Evolutionary conservation across 495 filamentous ascomycete genomes (phyloP).

Genomic region (Daldinia bambusicola): DNA sequence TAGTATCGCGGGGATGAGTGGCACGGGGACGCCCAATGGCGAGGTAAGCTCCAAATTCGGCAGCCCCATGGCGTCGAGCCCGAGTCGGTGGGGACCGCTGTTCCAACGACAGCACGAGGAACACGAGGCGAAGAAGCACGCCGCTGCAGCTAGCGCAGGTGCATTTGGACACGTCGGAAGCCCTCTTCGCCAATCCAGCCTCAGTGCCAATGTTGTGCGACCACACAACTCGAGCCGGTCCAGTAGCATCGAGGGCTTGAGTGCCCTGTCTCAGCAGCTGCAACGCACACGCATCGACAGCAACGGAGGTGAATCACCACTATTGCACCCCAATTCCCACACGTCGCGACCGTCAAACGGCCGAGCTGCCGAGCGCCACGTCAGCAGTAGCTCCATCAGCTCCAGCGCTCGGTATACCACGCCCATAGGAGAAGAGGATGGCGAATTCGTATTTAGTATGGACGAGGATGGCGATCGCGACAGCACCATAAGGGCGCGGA

Average conservation of each 20-base stretch:
- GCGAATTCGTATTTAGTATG: constrained; percentile 83
- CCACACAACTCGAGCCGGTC: constrained; percentile 51
- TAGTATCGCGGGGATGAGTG: constrained; percentile 48
- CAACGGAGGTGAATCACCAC: constrained; percentile 53
- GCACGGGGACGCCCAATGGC: constrained; percentile 55
- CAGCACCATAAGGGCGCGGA: constrained; percentile 53
- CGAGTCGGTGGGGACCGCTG: constrained; percentile 85
- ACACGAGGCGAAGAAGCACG: constrained; percentile 67
- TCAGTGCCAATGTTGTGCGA: constrained; percentile 73
- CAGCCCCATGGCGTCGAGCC: constrained; percentile 79
- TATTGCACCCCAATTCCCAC: constrained; percentile 52
- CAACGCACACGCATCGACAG: constrained; percentile 63
- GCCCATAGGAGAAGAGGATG: constrained; percentile 79
- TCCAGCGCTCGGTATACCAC: constrained; percentile 67
- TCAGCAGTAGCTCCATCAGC: constrained; percentile 62
- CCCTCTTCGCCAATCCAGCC: constrained; percentile 85
- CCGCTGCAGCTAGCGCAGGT: constrained; percentile 58
- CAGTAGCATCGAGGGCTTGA: constrained; percentile 63
- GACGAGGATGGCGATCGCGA: constrained; percentile 74
- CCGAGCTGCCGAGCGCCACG: constrained; percentile 59
- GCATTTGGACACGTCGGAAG: constrained; percentile 91
- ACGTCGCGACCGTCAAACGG: constrained; percentile 47
- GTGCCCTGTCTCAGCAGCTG: constrained; percentile 77
- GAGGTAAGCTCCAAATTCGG: constrained; percentile 75
- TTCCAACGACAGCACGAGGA: constrained; percentile 82